Conservation (phyloP, 2,329 filamentous ascomycete genomes). For the Cladosporium oxysporum region DNA sequence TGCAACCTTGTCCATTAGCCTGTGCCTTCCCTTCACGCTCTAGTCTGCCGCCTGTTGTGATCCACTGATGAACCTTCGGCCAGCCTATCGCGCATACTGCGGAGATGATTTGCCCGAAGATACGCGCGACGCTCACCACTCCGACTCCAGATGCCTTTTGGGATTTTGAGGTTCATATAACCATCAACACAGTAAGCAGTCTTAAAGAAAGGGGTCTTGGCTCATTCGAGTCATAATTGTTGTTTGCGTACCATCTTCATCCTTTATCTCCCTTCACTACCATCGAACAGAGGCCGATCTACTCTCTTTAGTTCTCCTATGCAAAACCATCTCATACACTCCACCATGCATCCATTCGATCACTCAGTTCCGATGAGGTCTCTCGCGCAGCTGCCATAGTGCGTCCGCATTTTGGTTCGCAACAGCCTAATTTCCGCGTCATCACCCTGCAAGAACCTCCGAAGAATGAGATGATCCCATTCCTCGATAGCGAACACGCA, state of each 20-base stretch:
- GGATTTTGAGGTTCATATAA: slow-evolving; percentile 4
- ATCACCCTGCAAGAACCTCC: slow-evolving; percentile 36
- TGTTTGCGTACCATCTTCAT: neutral
- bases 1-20: neutral
- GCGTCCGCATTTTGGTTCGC: slow-evolving; percentile 63
- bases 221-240: neutral
- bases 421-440: slow-evolving; percentile 52
- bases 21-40: slow-evolving; percentile 5
- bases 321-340: neutral
- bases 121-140: neutral
- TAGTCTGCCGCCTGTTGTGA: neutral
- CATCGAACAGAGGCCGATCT: neutral
- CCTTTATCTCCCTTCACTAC: neutral
- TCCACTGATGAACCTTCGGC: slow-evolving; percentile 2
- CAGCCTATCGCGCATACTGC: neutral
- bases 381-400: slow-evolving; percentile 45
- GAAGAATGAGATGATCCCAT: slow-evolving; percentile 32
- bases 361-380: slow-evolving; percentile 41
- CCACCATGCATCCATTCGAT: slow-evolving; percentile 18
- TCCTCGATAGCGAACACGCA: slow-evolving; percentile 31
- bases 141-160: slow-evolving; percentile 1
- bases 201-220: neutral
- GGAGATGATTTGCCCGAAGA: slow-evolving; percentile 6
- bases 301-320: neutral
- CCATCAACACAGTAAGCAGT: neutral